These are phyloP conservation scores for Cercospora sp. DNA, from an alignment of 2,329 filamentous ascomycete genomes.

Conservation along the genomic window DNA sequence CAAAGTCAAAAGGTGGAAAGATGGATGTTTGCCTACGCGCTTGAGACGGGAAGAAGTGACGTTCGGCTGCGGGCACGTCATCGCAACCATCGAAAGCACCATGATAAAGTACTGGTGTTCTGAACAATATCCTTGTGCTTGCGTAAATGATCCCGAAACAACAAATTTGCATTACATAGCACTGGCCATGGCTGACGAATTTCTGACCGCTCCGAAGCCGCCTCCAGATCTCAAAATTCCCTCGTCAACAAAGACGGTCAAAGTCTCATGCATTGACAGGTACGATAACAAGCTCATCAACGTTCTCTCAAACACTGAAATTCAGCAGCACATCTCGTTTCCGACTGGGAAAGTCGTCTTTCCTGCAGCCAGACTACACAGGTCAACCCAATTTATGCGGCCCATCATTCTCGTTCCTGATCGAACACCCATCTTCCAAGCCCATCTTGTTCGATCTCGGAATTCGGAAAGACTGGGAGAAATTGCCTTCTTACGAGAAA, in stretches of 20 bases:
- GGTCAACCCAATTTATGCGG: constrained; percentile 41
- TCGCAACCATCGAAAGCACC: neutral
- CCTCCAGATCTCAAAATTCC: constrained; percentile 40
- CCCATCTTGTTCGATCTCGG: constrained; percentile 52
- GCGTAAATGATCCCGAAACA: neutral
- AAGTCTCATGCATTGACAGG: constrained; percentile 41
- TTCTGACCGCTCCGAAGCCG: constrained; percentile 30
- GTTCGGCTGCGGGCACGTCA: neutral
- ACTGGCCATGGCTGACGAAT: constrained; percentile 21
- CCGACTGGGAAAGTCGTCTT: constrained; percentile 33
- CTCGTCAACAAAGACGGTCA: constrained; percentile 35
- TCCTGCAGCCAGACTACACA: constrained; percentile 44
- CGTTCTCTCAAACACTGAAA: constrained; percentile 1
- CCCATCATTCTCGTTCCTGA: constrained; percentile 51
- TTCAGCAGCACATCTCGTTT: constrained; percentile 37
- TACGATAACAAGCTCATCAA: constrained; percentile 17
- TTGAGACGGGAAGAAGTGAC: neutral
- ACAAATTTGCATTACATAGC: neutral
- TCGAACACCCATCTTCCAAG: constrained; percentile 48
- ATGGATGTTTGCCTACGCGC: neutral
- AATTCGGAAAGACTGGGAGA: constrained; percentile 49
- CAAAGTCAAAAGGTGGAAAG: neutral
- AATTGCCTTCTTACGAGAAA: constrained; percentile 40
- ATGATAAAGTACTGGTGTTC: neutral
- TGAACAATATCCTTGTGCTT: neutral